Percentiles rank a stretch among this genome's conserved stretches.
phyloP scores from a whole-genome alignment of 306 rosid species.

The Prunus mongolica region DNA sequence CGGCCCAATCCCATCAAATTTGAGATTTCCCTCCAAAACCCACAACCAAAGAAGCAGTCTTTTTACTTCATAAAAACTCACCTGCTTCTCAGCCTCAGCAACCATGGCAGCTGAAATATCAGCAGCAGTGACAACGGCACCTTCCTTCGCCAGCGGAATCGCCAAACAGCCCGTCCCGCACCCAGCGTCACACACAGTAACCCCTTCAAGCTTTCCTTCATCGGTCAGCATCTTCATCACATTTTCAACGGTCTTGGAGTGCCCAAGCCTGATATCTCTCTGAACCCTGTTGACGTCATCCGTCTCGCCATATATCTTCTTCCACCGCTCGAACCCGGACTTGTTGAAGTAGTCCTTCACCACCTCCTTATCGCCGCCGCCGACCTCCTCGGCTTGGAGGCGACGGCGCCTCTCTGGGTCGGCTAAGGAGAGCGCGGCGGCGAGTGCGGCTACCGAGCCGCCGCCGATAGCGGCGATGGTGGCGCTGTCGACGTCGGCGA shows the following conservation, averaged over 20 bases:
- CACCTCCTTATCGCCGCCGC: constrained; percentile 93
- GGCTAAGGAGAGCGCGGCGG: constrained; percentile 62
- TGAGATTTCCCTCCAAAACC: background rate
- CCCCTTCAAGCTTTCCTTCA: constrained; percentile 55
- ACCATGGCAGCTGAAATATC: constrained; percentile 95
- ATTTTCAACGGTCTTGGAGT: constrained; percentile 84
- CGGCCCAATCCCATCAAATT: background rate
- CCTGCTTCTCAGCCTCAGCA: constrained; percentile 80
- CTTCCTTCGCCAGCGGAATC: constrained; percentile 82
- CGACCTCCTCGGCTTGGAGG: constrained; percentile 83
- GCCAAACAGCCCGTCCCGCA: constrained; percentile 95
- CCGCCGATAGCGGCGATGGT: constrained; percentile 72
- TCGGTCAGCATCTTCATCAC: constrained; percentile 63
- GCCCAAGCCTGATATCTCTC: constrained; percentile 75
- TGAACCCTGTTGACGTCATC: constrained; percentile 89
- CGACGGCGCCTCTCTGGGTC: constrained; percentile 82
- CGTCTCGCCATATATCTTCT: constrained; percentile 86
- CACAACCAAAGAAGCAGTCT: background rate
- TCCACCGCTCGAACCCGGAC: constrained; percentile 90
- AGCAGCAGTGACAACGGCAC: constrained; percentile 62
- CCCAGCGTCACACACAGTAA: constrained; percentile 81
- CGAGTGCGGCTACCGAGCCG: constrained; percentile 65
- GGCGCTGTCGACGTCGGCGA: constrained; percentile 59
- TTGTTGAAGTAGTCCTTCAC: constrained; percentile 92
- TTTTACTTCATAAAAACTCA: background rate